These are phyloP conservation scores for Hermanozyma aechmeae DNA, from an alignment of 805 yeast genomes.

Conservation along the genomic window DNA sequence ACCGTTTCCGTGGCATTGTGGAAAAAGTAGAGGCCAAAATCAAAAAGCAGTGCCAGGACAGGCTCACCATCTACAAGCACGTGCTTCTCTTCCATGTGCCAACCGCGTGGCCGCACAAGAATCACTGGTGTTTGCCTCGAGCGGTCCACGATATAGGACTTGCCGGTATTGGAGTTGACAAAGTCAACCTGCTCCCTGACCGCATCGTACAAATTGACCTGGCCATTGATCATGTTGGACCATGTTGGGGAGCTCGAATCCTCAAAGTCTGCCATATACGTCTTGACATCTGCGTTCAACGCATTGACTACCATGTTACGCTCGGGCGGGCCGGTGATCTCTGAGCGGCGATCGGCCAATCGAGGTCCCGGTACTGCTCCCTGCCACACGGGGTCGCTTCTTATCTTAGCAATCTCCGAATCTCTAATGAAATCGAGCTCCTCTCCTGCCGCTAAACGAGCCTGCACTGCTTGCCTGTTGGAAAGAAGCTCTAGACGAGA, in stretches of 20 bases:
- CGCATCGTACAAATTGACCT: slow-evolving; percentile 13
- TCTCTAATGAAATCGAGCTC: slow-evolving; percentile 9
- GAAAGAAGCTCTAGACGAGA: slow-evolving; percentile 9
- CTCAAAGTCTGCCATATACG: slow-evolving; percentile 16
- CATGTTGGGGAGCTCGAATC: slow-evolving; percentile 13
- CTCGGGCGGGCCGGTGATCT: slow-evolving; percentile 16
- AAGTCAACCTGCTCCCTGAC: slow-evolving; percentile 12
- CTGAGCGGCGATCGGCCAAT: slow-evolving; percentile 11
- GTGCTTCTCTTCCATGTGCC: slow-evolving; percentile 16
- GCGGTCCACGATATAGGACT: background rate
- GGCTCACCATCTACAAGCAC: slow-evolving; percentile 12
- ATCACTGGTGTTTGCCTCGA: slow-evolving; percentile 4
- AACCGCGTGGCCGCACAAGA: slow-evolving; percentile 15
- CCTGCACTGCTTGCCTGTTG: slow-evolving; percentile 9
- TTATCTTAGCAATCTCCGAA: slow-evolving; percentile 3
- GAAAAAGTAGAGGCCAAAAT: slow-evolving; percentile 13
- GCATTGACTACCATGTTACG: slow-evolving; percentile 15
- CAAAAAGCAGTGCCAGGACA: slow-evolving; percentile 12
- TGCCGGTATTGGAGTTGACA: background rate
- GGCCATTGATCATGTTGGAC: slow-evolving; percentile 12
- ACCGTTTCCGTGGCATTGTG: slow-evolving; percentile 11
- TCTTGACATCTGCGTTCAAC: slow-evolving; percentile 12
- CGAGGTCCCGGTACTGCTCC: slow-evolving; percentile 13
- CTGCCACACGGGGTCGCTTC: slow-evolving; percentile 10
- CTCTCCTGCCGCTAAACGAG: slow-evolving; percentile 7